These are phyloP conservation scores for Solanum sparsipilum DNA, from an alignment of 257 asterid species.

Conservation along the genomic window DNA sequence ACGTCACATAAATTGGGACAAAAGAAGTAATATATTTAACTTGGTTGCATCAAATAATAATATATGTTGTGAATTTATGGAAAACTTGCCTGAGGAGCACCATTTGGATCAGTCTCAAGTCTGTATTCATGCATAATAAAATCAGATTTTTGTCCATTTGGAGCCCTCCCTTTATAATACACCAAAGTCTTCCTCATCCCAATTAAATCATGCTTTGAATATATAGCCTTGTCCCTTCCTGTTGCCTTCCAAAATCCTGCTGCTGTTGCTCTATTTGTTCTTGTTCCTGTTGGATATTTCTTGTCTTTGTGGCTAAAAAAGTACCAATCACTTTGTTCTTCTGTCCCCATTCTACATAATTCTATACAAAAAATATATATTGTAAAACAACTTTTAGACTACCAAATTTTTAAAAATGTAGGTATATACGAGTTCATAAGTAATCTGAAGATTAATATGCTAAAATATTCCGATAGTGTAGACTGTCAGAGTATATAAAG, in stretches of 20 bases:
- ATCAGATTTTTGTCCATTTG: constrained; percentile 88
- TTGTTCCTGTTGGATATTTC: constrained; percentile 90
- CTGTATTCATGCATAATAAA: constrained; percentile 96
- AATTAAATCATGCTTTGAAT: constrained; percentile 64
- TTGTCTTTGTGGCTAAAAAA: constrained; percentile 94
- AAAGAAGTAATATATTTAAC: background rate
- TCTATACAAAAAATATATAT: constrained; percentile 11
- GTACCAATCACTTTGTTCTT: constrained; percentile 80
- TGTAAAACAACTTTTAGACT: background rate
- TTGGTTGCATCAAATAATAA: background rate
- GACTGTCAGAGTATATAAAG: too few relatives aligned
- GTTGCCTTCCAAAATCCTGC: constrained; percentile 99
- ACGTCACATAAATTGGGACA: too few relatives aligned
- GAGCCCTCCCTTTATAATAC: constrained; percentile 85
- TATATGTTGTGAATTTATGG: background rate
- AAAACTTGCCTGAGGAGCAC: constrained; percentile 64
- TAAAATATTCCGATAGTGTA: too few relatives aligned
- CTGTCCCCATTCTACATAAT: constrained; percentile 82
- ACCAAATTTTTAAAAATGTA: background rate
- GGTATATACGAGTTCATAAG: too few relatives aligned
- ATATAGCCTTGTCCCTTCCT: constrained; percentile 86
- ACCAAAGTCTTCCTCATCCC: constrained; percentile 94
- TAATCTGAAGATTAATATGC: too few relatives aligned
- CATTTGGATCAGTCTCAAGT: constrained; percentile 84
- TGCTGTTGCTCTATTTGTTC: constrained; percentile 84